phyloP scores from a whole-genome alignment of 257 asterid genomes.

The Rauvolfia tetraphylla region DNA sequence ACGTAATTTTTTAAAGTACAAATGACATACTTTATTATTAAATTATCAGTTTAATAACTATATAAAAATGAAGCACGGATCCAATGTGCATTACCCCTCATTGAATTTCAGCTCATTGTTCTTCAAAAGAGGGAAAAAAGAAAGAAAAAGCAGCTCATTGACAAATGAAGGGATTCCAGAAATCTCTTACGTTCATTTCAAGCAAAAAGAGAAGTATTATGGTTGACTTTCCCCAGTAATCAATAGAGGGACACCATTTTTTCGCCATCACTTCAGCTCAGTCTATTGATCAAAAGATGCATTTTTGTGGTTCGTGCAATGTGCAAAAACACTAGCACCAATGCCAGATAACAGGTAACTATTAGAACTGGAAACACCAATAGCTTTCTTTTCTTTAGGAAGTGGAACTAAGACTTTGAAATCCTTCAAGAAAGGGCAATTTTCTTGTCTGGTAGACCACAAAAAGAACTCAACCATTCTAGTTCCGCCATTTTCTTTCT shows the following conservation, averaged over 20 bases:
- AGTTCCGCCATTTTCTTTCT: background rate
- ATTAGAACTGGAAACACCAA: background rate
- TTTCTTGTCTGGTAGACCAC: background rate
- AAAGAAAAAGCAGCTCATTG: too few species aligned
- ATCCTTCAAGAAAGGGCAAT: background rate
- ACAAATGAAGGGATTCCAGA: background rate
- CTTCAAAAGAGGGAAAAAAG: too few species aligned
- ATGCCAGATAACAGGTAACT: constrained; percentile 1
- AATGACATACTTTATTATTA: too few species aligned
- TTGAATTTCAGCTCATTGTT: background rate
- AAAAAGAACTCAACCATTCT: background rate
- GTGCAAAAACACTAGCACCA: constrained; percentile 4
- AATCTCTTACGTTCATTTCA: background rate
- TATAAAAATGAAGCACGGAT: too few species aligned
- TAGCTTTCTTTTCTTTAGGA: constrained; percentile 11
- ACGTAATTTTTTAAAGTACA: too few species aligned
- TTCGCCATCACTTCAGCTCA: background rate
- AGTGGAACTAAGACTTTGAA: constrained; percentile 18
- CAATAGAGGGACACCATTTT: background rate
- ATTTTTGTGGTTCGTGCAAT: constrained; percentile 7
- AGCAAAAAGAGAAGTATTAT: background rate
- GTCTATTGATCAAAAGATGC: background rate
- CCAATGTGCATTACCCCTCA: background rate
- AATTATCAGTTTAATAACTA: too few species aligned
- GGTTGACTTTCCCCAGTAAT: constrained; percentile 2